Percentiles rank a stretch among this genome's conserved stretches.
Evolutionary conservation across 2,329 filamentous ascomycete genomes (phyloP).

Genomic region (Apiospora pterosperma): DNA sequence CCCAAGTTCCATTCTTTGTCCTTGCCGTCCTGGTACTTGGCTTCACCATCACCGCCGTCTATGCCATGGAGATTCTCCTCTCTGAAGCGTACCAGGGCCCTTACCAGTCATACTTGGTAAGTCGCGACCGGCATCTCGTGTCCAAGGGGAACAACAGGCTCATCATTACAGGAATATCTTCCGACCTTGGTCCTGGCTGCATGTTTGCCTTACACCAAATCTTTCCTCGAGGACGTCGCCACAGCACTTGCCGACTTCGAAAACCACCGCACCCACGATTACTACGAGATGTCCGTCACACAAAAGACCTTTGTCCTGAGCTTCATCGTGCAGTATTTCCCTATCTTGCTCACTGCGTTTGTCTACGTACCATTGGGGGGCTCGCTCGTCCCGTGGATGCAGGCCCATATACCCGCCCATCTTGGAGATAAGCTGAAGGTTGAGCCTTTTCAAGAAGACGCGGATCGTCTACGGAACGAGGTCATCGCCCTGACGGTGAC

Average conservation of each 20-base stretch:
- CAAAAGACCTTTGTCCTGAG: slow-evolving; percentile 75
- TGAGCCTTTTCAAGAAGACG: slow-evolving; percentile 60
- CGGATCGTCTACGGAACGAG: slow-evolving; percentile 63
- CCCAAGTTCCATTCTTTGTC: slow-evolving; percentile 67
- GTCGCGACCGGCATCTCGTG: slow-evolving; percentile 12
- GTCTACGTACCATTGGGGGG: slow-evolving; percentile 74
- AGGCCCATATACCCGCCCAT: slow-evolving; percentile 54
- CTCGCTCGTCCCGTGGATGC: slow-evolving; percentile 63
- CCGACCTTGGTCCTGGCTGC: slow-evolving; percentile 69
- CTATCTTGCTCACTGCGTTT: slow-evolving; percentile 73
- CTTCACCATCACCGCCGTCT: slow-evolving; percentile 64
- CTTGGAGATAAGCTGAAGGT: slow-evolving; percentile 50
- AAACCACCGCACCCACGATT: slow-evolving; percentile 70
- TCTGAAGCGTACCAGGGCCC: slow-evolving; percentile 71
- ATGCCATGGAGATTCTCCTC: slow-evolving; percentile 72
- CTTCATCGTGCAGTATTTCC: slow-evolving; percentile 77
- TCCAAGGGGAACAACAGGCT: slow-evolving; percentile 6
- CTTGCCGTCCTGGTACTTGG: slow-evolving; percentile 58
- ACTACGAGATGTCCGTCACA: slow-evolving; percentile 66
- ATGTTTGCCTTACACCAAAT: slow-evolving; percentile 61
- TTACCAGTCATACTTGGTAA: slow-evolving; percentile 60
- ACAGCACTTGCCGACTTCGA: slow-evolving; percentile 65
- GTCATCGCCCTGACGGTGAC: slow-evolving; percentile 75
- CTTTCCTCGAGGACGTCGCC: slow-evolving; percentile 60
- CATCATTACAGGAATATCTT: slow-evolving; percentile 57